These are phyloP conservation scores for Fusarium sp. DNA, from an alignment of 2,329 filamentous ascomycete genomes.

Conservation along the genomic window DNA sequence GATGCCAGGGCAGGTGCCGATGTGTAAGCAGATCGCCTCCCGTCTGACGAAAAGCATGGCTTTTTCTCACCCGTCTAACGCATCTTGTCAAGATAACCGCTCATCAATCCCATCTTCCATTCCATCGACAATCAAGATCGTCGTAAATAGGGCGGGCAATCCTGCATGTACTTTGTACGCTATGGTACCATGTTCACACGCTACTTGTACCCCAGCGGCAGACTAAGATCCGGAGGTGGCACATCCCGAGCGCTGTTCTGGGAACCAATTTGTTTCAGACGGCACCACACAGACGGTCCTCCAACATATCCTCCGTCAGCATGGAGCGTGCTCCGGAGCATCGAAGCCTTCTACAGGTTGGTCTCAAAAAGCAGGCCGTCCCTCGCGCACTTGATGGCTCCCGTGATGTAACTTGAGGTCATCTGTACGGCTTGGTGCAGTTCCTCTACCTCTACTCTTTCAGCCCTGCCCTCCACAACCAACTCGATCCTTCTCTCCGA, in stretches of 20 bases:
- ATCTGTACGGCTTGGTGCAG: not conserved
- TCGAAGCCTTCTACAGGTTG: not conserved
- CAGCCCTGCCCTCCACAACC: not conserved
- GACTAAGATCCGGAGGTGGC: slow-evolving; percentile 47
- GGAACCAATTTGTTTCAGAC: slow-evolving; percentile 44
- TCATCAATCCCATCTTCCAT: not conserved
- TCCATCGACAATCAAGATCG: slow-evolving; percentile 12
- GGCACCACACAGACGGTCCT: slow-evolving; percentile 25
- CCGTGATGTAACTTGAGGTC: not conserved
- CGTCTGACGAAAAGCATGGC: not conserved
- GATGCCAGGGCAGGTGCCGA: not conserved
- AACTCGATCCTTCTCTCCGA: not conserved
- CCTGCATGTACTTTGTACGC: not conserved
- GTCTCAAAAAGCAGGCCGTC: slow-evolving; percentile 27
- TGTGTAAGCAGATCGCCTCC: not conserved
- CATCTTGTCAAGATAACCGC: not conserved
- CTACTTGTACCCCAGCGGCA: slow-evolving; percentile 27
- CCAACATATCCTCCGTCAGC: slow-evolving; percentile 21
- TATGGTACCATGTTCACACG: slow-evolving; percentile 6
- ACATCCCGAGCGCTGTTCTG: slow-evolving; percentile 45
- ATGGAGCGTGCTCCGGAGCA: slow-evolving; percentile 2
- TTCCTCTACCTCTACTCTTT: not conserved
- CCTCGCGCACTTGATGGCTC: slow-evolving; percentile 10
- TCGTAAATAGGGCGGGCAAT: slow-evolving; percentile 1
- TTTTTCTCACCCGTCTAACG: not conserved